These are phyloP conservation scores for Trichoderma brevicompactum DNA, from an alignment of 2,329 filamentous ascomycete species.

Conservation along the genomic window DNA sequence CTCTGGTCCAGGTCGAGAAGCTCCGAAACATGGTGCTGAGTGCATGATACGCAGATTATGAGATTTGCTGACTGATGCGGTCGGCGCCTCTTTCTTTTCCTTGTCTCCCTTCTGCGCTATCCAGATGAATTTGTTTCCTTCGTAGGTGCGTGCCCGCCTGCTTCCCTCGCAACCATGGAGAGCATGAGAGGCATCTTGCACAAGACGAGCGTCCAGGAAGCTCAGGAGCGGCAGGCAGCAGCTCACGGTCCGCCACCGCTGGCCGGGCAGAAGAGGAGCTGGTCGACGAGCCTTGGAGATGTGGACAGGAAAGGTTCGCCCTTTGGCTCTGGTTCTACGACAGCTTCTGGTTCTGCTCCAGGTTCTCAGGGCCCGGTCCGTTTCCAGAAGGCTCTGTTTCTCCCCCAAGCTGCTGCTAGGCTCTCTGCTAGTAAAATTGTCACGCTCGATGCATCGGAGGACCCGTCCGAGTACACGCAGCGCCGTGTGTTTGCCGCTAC, in stretches of 20 bases:
- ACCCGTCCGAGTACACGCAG: slow-evolving; percentile 61
- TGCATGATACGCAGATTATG: not conserved
- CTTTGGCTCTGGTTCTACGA: not conserved
- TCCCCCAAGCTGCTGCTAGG: slow-evolving; percentile 39
- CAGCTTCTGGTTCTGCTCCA: slow-evolving; percentile 11
- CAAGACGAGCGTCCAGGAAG: slow-evolving; percentile 57
- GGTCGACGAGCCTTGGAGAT: slow-evolving; percentile 35
- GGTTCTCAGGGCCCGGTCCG: slow-evolving; percentile 31
- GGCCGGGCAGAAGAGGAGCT: slow-evolving; percentile 55
- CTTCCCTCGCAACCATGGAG: slow-evolving; percentile 41
- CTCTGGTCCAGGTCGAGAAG: not conserved
- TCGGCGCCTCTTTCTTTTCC: not conserved
- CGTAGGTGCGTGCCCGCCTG: slow-evolving; percentile 14
- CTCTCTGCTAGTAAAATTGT: slow-evolving; percentile 54
- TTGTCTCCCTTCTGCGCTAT: not conserved
- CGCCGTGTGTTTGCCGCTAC: slow-evolving; percentile 57
- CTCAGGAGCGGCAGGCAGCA: slow-evolving; percentile 45
- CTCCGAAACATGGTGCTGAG: not conserved
- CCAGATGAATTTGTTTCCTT: slow-evolving; percentile 1
- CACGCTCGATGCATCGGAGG: slow-evolving; percentile 32
- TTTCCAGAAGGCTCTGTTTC: slow-evolving; percentile 43
- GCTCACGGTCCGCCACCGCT: slow-evolving; percentile 47
- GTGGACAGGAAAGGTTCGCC: not conserved
- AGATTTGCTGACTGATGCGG: not conserved
- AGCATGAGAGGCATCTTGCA: slow-evolving; percentile 51